These are phyloP conservation scores for Saraca asoca DNA, from an alignment of 331 rosid species.

Conservation along the genomic window DNA sequence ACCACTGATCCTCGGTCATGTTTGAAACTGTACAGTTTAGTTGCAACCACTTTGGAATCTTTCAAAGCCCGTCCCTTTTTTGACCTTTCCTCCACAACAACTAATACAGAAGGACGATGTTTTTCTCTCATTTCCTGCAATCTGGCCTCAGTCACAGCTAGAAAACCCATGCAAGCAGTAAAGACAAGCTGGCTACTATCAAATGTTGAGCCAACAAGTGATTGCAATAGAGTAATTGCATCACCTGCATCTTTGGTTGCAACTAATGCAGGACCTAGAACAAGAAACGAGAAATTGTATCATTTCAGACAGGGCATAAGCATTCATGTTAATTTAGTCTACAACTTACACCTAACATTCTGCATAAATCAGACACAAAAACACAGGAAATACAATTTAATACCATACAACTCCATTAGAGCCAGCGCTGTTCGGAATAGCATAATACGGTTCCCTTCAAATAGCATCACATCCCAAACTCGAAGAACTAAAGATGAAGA, in stretches of 20 bases:
- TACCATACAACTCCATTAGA: slow-evolving; percentile 91
- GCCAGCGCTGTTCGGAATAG: slow-evolving; percentile 91
- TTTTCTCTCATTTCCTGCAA: slow-evolving; percentile 72
- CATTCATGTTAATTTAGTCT: slow-evolving; percentile 26
- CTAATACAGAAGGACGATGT: slow-evolving; percentile 74
- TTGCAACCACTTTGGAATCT: slow-evolving; percentile 77
- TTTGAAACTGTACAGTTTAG: slow-evolving; percentile 88
- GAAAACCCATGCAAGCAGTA: slow-evolving; percentile 94
- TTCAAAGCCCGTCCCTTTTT: slow-evolving; percentile 59
- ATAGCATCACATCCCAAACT: slow-evolving; percentile 93
- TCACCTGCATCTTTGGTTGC: slow-evolving; percentile 89
- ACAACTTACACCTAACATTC: slow-evolving; percentile 20
- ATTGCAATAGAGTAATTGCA: slow-evolving; percentile 81
- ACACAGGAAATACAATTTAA: slow-evolving; percentile 25
- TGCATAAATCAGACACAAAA: slow-evolving; percentile 24
- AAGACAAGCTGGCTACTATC: slow-evolving; percentile 93
- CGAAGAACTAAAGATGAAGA: slow-evolving; percentile 64
- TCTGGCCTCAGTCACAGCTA: slow-evolving; percentile 73
- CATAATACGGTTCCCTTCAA: slow-evolving; percentile 94
- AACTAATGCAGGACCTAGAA: slow-evolving; percentile 71
- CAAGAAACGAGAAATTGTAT: slow-evolving; percentile 19
- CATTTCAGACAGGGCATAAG: slow-evolving; percentile 10
- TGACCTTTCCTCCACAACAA: slow-evolving; percentile 68
- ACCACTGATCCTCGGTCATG: slow-evolving; percentile 53
- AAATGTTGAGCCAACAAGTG: slow-evolving; percentile 85